Base-by-base conservation (phyloP, 345 rosid genomes). In the Acer negundo region DNA sequence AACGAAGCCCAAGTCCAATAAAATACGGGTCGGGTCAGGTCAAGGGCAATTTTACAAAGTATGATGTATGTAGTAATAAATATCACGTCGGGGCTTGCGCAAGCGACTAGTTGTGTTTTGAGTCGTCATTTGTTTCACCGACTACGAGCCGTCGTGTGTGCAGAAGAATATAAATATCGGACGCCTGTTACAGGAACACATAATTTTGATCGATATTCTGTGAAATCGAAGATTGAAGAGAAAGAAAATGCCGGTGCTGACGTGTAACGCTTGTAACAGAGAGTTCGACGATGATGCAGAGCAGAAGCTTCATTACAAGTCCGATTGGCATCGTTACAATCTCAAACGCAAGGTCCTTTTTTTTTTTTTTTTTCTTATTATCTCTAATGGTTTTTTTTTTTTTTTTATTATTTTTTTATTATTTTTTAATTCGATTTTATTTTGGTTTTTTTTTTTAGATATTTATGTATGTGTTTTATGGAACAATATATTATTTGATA, bases 281-380 rank as follows among this genome's bases (percentile, higher is more conserved):
- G 97, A 92, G 81, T 94, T 96, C 86, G 23, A 75, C 1, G 90
- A 90, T 80, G 97, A 92, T 72, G 81, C 85, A 6, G 97, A 94
- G 35, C 97, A 90, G 73, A 94, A 86, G 79, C 86, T 89, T 75
- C 99, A 94, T 84, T 92, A 90, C 91, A 96, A 86, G 82, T 92
- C 98, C 82, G 99, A 94, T 78, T 94, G 99, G 98, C 98, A 96
- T 84, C 95, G 98, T 78, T 96, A 96, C 87, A 94, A 92, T 79
- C 94, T 94, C 87, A 96, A 96, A 78, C 98, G 98, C 88, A 94
- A 96, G 99, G 99, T 94, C 0, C 2, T 42, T 58, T 31, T 23
- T 15, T 20, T 5, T 42, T 58, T 31, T 23, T 15, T 20, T 5
- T 28, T 40, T 64, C 24, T 49, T 67, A 46, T 1, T 46, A 2